A percentile compares a stretch with the other conserved stretches of the same genome.
Evolutionary conservation across 2,329 filamentous ascomycete genomes (phyloP).

Genomic region (Biscogniauxia mediterranea): DNA sequence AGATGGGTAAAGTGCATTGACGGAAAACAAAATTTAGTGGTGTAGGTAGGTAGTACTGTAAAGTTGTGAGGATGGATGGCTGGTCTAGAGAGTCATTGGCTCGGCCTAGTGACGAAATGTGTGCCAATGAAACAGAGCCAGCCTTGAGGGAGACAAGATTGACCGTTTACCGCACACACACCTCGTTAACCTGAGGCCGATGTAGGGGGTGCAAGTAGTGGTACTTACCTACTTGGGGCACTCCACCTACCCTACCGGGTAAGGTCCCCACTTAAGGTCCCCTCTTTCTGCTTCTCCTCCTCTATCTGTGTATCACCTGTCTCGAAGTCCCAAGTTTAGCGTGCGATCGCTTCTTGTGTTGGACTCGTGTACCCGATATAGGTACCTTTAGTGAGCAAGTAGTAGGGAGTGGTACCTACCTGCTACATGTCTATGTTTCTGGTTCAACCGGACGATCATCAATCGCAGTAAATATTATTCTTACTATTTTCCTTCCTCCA

Average conservation of each 20-base stretch:
- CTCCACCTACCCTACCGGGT: too few relatives aligned
- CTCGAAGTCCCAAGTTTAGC: too few relatives aligned
- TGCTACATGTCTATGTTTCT: too few relatives aligned
- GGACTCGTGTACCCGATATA: too few relatives aligned
- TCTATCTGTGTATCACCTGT: neutral
- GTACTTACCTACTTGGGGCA: neutral
- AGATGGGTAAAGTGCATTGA: constrained; percentile 17
- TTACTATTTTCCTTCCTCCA: too few relatives aligned
- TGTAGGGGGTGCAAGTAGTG: neutral
- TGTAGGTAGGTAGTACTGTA: constrained; percentile 13
- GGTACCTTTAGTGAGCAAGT: too few relatives aligned
- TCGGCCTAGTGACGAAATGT: constrained; percentile 8
- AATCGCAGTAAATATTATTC: too few relatives aligned
- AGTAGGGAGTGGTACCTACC: too few relatives aligned
- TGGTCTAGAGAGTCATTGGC: constrained; percentile 26
- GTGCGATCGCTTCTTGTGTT: too few relatives aligned
- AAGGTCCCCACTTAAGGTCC: neutral
- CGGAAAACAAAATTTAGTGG: constrained; percentile 14
- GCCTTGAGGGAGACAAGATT: neutral
- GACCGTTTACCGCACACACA: constrained; percentile 10
- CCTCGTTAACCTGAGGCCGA: neutral
- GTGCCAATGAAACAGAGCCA: constrained; percentile 10
- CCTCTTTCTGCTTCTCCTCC: neutral
- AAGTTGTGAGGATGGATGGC: constrained; percentile 20
- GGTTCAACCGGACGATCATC: too few relatives aligned